phyloP scores from a whole-genome alignment of 1,284 basidiomycete species.

The Malassezia sp. region DNA sequence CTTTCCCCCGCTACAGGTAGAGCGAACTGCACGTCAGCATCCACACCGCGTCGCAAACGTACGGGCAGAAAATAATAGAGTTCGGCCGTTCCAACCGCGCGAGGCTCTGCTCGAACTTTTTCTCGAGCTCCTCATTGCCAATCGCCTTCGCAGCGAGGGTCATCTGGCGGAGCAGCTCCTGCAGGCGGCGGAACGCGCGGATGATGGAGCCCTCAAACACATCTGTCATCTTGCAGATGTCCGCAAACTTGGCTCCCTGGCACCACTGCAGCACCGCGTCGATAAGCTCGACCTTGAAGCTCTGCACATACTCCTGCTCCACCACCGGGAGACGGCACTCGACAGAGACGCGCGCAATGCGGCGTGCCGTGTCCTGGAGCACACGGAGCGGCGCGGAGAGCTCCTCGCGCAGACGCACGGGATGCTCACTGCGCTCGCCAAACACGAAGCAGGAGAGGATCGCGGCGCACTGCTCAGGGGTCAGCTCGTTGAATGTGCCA shows the following conservation, averaged over 20 bases:
- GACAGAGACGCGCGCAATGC: conserved; percentile 88
- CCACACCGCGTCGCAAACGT: conserved; percentile 1
- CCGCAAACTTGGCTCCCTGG: conserved; percentile 85
- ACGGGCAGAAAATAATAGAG: conserved; percentile 44
- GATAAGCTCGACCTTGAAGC: conserved; percentile 97
- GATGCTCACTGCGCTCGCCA: conserved; percentile 84
- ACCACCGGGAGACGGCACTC: conserved; percentile 78
- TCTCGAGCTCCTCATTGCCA: conserved; percentile 76
- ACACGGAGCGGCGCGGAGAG: conserved; percentile 78
- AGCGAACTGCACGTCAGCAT: conserved; percentile 7
- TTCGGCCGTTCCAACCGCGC: conserved; percentile 38
- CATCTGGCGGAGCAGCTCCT: conserved; percentile 93
- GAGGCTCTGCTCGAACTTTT: conserved; percentile 36
- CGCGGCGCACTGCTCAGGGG: conserved; percentile 84
- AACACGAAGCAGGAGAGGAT: conserved; percentile 94
- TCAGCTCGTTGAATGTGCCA: conserved; percentile 79
- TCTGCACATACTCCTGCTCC: conserved; percentile 87
- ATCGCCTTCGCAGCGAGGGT: conserved; percentile 86
- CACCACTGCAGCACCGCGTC: conserved; percentile 96
- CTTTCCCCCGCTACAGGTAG: conserved; percentile 16
- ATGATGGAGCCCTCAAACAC: conserved; percentile 77
- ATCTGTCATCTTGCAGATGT: conserved; percentile 93
- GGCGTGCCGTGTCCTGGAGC: conserved; percentile 86
- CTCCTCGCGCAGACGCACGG: conserved; percentile 76
- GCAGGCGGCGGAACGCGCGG: conserved; percentile 80